Base-by-base conservation (phyloP, 2,329 filamentous ascomycete genomes). In the Davidsoniella australis region DNA sequence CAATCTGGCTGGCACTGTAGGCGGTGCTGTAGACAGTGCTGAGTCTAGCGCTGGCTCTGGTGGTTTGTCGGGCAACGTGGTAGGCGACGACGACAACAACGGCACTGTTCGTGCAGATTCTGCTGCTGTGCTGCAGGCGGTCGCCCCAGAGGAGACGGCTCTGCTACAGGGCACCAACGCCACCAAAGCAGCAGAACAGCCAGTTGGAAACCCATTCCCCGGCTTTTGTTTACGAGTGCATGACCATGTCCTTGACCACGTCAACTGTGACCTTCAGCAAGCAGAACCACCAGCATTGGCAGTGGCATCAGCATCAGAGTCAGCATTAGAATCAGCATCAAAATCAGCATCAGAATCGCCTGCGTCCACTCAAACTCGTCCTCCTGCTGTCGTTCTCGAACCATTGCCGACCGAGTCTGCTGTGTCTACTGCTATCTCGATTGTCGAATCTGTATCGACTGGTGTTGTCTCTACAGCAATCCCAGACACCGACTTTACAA, bases 161-260 rank as follows among this genome's bases (percentile, higher is more conserved):
- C 29, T 33, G 29, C 12, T 12, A 12, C 29, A 33, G 29, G 29
- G 29, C 29, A 33, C 8, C 9, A 12, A 33, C 8, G 29, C 9
- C 29, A 33, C 29, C 12, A 12, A 33, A 33, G 41, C 17, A 24
- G 18, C 42, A 45, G 10, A 18, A 8, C 23, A 45, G 17, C 24
- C 12, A n/a, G 24, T 20, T 14, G 41, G 41, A 24, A 24, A 64
- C 57, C 58, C 60, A 57, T 65, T 65, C 61, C 62, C 63, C 56
- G 60, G 62, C 58, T 63, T 65, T 64, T 68, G 66, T 68, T 68
- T 68, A 68, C 64, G 62, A 53, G 49, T 36, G 37, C 50, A 51
- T n/a, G 29, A 17, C 20, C 37, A 33, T 41, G 48, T 45, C 43
- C 52, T 18, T 26, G 37, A 47, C 33, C 37, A 24, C 47, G 48